A percentile compares a stretch with the other conserved stretches of the same genome.
phyloP scores from a whole-genome alignment of 257 asterid genomes.

The Fraxinus excelsior region DNA sequence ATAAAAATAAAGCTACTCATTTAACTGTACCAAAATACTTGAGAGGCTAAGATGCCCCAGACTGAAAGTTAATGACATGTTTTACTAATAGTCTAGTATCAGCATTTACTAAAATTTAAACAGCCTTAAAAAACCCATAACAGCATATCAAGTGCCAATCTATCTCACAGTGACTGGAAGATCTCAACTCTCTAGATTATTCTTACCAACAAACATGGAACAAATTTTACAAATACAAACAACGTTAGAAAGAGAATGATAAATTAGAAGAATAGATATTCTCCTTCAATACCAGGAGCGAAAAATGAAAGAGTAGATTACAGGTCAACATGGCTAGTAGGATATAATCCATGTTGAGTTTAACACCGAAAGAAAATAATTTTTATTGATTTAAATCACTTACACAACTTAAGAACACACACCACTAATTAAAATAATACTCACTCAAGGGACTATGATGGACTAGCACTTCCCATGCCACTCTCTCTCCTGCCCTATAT shows the following conservation, averaged over 20 bases:
- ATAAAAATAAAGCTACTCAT: slow-evolving; percentile 2
- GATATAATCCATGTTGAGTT: too few species aligned
- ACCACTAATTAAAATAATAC: too few species aligned
- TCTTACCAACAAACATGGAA: background rate
- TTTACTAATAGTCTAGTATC: background rate
- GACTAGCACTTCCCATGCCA: too few species aligned
- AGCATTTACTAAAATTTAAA: background rate
- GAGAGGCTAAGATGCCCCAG: slow-evolving; percentile 5
- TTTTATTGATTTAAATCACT: too few species aligned
- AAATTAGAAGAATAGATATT: background rate
- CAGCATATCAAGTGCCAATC: too few species aligned
- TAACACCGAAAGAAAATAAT: too few species aligned
- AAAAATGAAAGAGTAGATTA: background rate
- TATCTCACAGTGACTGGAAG: too few species aligned
- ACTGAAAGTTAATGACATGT: background rate
- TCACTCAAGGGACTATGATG: too few species aligned
- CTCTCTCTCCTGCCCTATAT: too few species aligned
- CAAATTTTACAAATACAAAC: background rate
- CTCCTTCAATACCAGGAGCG: background rate
- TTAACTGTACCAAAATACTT: background rate
- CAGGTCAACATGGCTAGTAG: background rate
- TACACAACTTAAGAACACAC: too few species aligned
- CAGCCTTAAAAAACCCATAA: background rate
- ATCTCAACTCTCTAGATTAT: too few species aligned
- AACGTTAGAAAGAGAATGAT: background rate